Evolutionary conservation across 345 rosid species (phyloP).

Genomic region (Eucalyptus viminalis): DNA sequence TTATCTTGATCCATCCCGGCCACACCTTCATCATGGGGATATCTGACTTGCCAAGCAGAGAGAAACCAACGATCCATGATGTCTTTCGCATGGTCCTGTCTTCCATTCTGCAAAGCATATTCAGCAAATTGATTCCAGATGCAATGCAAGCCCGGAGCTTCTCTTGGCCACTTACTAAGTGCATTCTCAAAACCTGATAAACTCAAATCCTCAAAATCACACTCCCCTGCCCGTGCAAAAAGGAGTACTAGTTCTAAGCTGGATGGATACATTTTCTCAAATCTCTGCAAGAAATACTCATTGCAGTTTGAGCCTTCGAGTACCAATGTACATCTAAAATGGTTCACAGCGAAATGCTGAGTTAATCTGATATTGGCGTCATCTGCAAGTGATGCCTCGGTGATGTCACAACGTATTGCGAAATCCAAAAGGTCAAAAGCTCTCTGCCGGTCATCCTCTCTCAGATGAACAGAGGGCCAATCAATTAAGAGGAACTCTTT

Average conservation of each 20-base stretch:
- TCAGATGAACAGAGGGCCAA: slow-evolving; percentile 62
- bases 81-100: slow-evolving; percentile 34
- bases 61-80: slow-evolving; percentile 56
- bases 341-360: slow-evolving; percentile 49
- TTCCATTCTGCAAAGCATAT: slow-evolving; percentile 42
- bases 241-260: slow-evolving; percentile 60
- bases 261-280: slow-evolving; percentile 40
- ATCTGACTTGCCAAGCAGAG: slow-evolving; percentile 29
- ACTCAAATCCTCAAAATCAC: slow-evolving; percentile 12
- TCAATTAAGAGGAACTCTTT: slow-evolving; percentile 58
- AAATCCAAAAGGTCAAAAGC: slow-evolving; percentile 36
- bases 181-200: slow-evolving; percentile 56
- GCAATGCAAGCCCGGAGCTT: slow-evolving; percentile 53
- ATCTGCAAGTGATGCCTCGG: slow-evolving; percentile 5
- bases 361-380: slow-evolving; percentile 16
- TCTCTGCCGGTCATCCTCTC: slow-evolving; percentile 37
- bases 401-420: slow-evolving; percentile 22
- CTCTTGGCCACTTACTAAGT: slow-evolving; percentile 54
- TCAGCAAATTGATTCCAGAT: slow-evolving; percentile 93
- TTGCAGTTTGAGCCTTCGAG: slow-evolving; percentile 31
- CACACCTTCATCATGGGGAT: slow-evolving; percentile 6
- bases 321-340: slow-evolving; percentile 43
- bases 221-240: slow-evolving; percentile 39
- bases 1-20: neutral
- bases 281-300: slow-evolving; percentile 41